Evolutionary conservation across 1,284 basidiomycete species (phyloP).

Genomic region (Leccinum pachyderme): DNA sequence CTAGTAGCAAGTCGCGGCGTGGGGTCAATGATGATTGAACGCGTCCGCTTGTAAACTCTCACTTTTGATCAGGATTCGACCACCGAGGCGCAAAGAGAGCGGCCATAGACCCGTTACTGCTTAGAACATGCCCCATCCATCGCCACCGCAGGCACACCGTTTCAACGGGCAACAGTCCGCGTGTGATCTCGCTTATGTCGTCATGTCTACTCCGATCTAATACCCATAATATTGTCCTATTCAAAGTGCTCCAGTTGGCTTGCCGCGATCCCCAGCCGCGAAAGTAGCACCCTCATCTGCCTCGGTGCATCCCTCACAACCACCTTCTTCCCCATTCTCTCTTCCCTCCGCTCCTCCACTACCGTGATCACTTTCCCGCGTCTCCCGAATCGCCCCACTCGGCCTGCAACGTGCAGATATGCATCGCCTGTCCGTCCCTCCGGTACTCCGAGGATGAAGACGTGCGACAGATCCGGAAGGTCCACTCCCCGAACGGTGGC

Average conservation of each 20-base stretch:
- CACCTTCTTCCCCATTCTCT: slow-evolving; percentile 29
- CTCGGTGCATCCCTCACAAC: slow-evolving; percentile 37
- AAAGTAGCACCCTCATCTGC: slow-evolving; percentile 48
- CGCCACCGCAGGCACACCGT: slow-evolving; percentile 24
- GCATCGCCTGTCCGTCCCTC: slow-evolving; percentile 52
- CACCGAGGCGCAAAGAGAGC: background rate
- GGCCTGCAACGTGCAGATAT: slow-evolving; percentile 72
- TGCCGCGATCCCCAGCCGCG: slow-evolving; percentile 40
- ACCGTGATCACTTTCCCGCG: slow-evolving; percentile 63
- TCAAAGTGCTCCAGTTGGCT: slow-evolving; percentile 47
- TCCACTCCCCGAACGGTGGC: slow-evolving; percentile 72
- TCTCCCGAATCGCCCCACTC: slow-evolving; percentile 69
- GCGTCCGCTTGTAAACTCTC: background rate
- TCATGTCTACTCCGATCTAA: slow-evolving; percentile 7
- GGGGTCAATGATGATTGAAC: background rate
- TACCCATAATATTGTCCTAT: slow-evolving; percentile 17
- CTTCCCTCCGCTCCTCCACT: slow-evolving; percentile 40
- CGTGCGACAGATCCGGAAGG: slow-evolving; percentile 66
- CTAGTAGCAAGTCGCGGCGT: slow-evolving; percentile 1
- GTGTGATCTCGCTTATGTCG: slow-evolving; percentile 2
- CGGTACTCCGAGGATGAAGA: slow-evolving; percentile 66
- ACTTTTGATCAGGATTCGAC: background rate
- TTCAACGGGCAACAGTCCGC: slow-evolving; percentile 16
- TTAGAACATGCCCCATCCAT: slow-evolving; percentile 8
- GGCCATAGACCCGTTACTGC: slow-evolving; percentile 9